Percentiles rank a stretch among this genome's conserved stretches.
Conservation (phyloP, 139 green algal species). For the Dunaliella primolecta region DNA sequence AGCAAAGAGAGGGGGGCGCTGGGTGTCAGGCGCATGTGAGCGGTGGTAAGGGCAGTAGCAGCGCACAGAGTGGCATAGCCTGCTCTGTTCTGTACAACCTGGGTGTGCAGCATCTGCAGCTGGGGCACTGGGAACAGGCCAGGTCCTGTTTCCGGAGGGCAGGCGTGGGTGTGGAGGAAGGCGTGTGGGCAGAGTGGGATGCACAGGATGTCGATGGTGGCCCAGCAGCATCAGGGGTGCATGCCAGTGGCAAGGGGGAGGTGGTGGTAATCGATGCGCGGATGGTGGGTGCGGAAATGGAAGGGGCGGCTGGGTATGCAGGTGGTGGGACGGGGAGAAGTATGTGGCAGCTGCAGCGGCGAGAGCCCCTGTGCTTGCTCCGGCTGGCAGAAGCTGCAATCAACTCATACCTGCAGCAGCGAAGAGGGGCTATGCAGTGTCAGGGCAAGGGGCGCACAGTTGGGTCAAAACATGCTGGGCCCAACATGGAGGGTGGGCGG, state of each 20-base stretch:
- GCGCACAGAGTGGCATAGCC: not conserved
- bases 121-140: constrained; percentile 24
- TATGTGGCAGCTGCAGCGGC: not conserved
- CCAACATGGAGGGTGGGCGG: too few relatives aligned
- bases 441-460: too few relatives aligned
- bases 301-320: not conserved
- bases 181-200: too few relatives aligned
- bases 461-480: too few relatives aligned
- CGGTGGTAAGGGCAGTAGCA: not conserved
- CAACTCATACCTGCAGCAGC: not conserved
- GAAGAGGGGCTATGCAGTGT: too few relatives aligned
- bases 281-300: not conserved
- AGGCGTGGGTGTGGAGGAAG: too few relatives aligned
- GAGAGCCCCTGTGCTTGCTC: not conserved
- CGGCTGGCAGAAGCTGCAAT: not conserved
- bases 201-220: too few relatives aligned
- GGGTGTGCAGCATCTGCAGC: constrained; percentile 45
- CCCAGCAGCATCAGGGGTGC: too few relatives aligned
- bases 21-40: too few relatives aligned
- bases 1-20: too few relatives aligned
- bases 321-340: not conserved
- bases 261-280: not conserved
- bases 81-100: constrained; percentile 32
- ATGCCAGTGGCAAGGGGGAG: not conserved
- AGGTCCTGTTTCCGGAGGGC: constrained; percentile 30